Evolutionary conservation across 139 green algal genomes (phyloP).

Genomic region (Bryopsis sp.): DNA sequence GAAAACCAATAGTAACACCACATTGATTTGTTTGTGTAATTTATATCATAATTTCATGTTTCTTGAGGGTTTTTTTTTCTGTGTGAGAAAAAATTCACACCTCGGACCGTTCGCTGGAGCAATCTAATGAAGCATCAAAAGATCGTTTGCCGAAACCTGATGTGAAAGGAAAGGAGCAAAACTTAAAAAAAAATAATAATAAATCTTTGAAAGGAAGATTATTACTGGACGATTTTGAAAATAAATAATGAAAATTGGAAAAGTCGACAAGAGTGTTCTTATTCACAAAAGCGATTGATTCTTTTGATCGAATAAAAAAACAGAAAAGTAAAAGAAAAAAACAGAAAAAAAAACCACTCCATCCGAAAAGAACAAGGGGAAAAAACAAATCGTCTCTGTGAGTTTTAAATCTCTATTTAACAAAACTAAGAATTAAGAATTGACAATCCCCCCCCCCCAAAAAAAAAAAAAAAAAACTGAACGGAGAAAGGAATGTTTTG

Average conservation of each 20-base stretch:
- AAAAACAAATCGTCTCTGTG: no score
- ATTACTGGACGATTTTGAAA: background rate
- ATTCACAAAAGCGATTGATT: no score
- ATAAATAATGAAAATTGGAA: no score
- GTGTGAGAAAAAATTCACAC: background rate
- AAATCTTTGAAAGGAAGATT: background rate
- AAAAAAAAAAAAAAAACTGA: background rate
- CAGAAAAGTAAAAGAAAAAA: no score
- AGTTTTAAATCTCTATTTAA: background rate
- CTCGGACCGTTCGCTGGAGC: background rate
- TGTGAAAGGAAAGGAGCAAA: background rate
- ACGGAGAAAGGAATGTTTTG: no score
- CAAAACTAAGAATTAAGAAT: no score
- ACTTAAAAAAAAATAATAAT: background rate
- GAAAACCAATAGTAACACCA: background rate
- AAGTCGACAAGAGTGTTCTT: no score
- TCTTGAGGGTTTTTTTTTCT: background rate
- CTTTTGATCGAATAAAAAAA: no score
- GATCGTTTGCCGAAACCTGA: background rate
- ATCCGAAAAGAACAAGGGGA: no score
- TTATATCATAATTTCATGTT: slow-evolving; percentile 3
- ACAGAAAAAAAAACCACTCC: no score
- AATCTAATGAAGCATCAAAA: background rate
- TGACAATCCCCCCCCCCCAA: background rate
- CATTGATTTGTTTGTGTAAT: background rate